Evolutionary conservation across 1,139 yeast genomes (phyloP).

Genomic region (Magnusiomyces clavatus): DNA sequence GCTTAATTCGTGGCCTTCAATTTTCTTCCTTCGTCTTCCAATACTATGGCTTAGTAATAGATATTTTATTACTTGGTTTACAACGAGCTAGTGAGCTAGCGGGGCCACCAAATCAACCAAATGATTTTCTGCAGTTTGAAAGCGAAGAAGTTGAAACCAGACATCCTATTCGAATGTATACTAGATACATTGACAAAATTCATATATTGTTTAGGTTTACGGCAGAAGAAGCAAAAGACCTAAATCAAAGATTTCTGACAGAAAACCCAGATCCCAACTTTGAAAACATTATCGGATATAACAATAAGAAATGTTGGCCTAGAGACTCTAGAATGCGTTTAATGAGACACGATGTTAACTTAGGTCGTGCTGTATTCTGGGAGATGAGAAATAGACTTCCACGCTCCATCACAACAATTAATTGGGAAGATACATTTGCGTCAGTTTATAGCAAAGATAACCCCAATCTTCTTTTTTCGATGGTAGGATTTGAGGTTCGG

Average conservation of each 20-base stretch:
- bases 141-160: slow-evolving; percentile 49
- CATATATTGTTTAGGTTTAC: slow-evolving; percentile 73
- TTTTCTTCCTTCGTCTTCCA: slow-evolving; percentile 87
- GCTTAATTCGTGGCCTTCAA: slow-evolving; percentile 80
- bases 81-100: slow-evolving; percentile 87
- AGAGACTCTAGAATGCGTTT: slow-evolving; percentile 84
- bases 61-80: slow-evolving; percentile 71
- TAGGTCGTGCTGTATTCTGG: slow-evolving; percentile 92
- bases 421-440: slow-evolving; percentile 77
- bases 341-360: slow-evolving; percentile 83
- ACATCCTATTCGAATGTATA: slow-evolving; percentile 73
- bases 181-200: slow-evolving; percentile 76
- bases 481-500: slow-evolving; percentile 94
- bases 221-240: slow-evolving; percentile 63
- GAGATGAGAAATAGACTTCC: slow-evolving; percentile 80
- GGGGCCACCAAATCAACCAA: slow-evolving; percentile 61
- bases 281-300: slow-evolving; percentile 80
- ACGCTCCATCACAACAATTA: slow-evolving; percentile 56
- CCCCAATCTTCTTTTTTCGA: slow-evolving; percentile 76
- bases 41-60: slow-evolving; percentile 80
- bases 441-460: slow-evolving; percentile 89
- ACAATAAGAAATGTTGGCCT: slow-evolving; percentile 93
- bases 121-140: slow-evolving; percentile 67
- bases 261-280: slow-evolving; percentile 92
- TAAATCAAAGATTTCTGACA: slow-evolving; percentile 65